Evolutionary conservation across 108 stramenopile genomes (phyloP).

Genomic region (Skeletonema costatum): DNA sequence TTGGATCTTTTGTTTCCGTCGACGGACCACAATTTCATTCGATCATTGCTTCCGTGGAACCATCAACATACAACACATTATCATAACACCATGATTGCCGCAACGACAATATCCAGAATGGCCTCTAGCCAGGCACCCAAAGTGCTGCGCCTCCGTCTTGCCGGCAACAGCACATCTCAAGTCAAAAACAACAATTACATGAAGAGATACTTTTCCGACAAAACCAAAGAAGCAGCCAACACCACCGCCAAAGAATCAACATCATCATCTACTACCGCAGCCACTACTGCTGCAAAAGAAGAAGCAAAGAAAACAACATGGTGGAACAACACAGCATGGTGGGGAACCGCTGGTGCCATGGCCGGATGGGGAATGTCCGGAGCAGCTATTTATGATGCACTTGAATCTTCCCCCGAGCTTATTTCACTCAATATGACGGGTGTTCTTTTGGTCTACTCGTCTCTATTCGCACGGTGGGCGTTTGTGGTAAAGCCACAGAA

Average conservation of each 20-base stretch:
- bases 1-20: no score
- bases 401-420: constrained; percentile 74
- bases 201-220: not conserved
- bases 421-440: constrained; percentile 90
- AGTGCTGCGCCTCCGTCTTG: not conserved
- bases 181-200: not conserved
- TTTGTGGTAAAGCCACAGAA: constrained; percentile 83
- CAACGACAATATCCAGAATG: not conserved
- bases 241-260: constrained; percentile 1
- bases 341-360: constrained; percentile 79
- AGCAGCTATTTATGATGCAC: constrained; percentile 86
- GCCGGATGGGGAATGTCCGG: constrained; percentile 93
- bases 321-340: constrained; percentile 76
- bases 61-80: not conserved
- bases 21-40: no score
- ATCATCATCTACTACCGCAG: constrained; percentile 8
- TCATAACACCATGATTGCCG: not conserved
- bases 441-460: constrained; percentile 82
- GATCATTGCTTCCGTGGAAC: not conserved
- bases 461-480: constrained; percentile 86
- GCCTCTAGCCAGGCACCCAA: not conserved
- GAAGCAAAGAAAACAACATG: constrained; percentile 21
- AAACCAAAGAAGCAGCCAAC: not conserved
- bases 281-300: not conserved
- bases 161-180: not conserved